Conservation (phyloP, 805 yeast species). For the Sungouiella blattae region DNA sequence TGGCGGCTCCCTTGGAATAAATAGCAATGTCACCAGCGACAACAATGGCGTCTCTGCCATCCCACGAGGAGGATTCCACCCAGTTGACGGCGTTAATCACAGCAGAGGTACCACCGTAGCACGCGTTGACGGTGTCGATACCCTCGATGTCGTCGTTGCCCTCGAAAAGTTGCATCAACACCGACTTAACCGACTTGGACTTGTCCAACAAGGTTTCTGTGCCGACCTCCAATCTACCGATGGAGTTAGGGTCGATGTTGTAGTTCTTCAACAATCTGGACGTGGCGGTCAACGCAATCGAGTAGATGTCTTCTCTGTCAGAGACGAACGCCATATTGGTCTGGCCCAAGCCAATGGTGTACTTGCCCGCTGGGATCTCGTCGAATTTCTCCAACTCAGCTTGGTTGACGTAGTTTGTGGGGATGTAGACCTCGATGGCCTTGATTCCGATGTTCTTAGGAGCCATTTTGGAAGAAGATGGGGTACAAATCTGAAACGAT, state of each 20-base stretch:
- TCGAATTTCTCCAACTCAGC: conserved; percentile 80
- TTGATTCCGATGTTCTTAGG: conserved; percentile 94
- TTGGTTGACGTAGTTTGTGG: conserved; percentile 80
- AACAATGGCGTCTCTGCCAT: conserved; percentile 95
- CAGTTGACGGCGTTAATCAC: conserved; percentile 91
- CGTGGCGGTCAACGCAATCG: conserved; percentile 86
- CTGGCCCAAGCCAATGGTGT: conserved; percentile 98
- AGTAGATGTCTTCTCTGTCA: conserved; percentile 96
- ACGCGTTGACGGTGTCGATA: conserved; percentile 92
- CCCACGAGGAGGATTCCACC: conserved; percentile 96
- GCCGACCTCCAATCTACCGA: conserved; percentile 97
- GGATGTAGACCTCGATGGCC: conserved; percentile 90
- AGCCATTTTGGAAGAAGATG: conserved; percentile 10
- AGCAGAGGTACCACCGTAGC: conserved; percentile 98
- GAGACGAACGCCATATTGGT: conserved; percentile 97
- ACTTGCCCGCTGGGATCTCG: conserved; percentile 88
- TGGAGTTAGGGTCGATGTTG: conserved; percentile 70
- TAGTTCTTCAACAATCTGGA: conserved; percentile 74
- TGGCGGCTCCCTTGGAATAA: conserved; percentile 94
- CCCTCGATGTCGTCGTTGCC: conserved; percentile 93
- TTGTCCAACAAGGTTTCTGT: conserved; percentile 96
- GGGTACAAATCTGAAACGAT: conserved; percentile 1
- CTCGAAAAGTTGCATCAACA: conserved; percentile 88
- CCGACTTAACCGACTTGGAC: conserved; percentile 94
- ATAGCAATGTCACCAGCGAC: conserved; percentile 98